phyloP scores from a whole-genome alignment of 1,284 basidiomycete genomes.

The Boletus albobrunnescens region DNA sequence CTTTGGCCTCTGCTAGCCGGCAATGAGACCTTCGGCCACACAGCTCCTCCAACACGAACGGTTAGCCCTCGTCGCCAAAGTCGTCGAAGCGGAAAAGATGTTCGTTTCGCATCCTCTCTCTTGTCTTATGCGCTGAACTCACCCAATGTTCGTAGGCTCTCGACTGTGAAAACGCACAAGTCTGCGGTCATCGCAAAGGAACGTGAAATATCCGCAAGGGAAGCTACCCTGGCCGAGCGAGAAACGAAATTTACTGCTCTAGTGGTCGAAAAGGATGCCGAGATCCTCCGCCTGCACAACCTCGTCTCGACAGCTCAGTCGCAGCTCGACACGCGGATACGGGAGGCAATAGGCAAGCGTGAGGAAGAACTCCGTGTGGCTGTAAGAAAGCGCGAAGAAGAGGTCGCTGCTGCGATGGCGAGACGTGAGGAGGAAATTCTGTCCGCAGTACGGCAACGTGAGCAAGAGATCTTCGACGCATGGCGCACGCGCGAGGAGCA shows the following conservation, averaged over 20 bases:
- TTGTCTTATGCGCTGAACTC: background rate
- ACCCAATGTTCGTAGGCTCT: conserved; percentile 42
- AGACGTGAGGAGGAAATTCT: conserved; percentile 70
- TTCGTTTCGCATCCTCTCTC: conserved; percentile 34
- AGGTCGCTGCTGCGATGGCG: conserved; percentile 61
- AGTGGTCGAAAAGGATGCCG: conserved; percentile 55
- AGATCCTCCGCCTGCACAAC: conserved; percentile 50
- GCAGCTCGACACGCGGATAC: conserved; percentile 50
- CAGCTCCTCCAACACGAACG: conserved; percentile 78
- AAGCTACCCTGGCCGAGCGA: conserved; percentile 50
- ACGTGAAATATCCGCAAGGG: conserved; percentile 62
- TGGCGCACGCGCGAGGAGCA: conserved; percentile 58
- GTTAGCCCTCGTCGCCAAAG: conserved; percentile 66
- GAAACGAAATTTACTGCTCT: conserved; percentile 48
- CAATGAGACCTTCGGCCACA: conserved; percentile 76
- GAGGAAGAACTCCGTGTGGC: conserved; percentile 66
- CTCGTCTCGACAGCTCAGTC: conserved; percentile 38
- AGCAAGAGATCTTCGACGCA: conserved; percentile 65
- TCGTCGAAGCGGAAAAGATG: conserved; percentile 78
- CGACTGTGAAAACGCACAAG: conserved; percentile 60
- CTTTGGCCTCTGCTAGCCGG: conserved; percentile 52
- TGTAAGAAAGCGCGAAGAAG: conserved; percentile 63
- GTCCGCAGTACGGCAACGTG: conserved; percentile 59
- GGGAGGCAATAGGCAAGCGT: conserved; percentile 56
- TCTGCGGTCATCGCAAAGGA: conserved; percentile 49